phyloP scores from a whole-genome alignment of 345 rosid species.

The Pistacia atlantica region DNA sequence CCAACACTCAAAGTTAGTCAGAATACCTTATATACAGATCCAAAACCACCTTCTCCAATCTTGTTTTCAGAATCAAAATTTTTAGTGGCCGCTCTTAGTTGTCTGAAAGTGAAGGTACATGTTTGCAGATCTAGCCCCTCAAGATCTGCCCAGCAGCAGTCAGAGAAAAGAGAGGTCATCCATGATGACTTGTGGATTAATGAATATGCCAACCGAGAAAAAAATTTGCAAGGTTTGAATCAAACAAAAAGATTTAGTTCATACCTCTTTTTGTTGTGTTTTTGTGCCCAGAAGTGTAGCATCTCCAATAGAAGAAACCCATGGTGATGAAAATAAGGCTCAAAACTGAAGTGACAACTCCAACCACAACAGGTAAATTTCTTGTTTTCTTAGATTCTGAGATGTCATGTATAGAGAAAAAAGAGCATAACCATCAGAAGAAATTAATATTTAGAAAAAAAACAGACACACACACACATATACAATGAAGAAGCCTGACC shows the following conservation, averaged over 20 bases:
- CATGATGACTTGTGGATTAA: not conserved
- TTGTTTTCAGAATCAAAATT: conserved; percentile 40
- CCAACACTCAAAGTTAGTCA: not conserved
- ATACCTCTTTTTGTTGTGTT: conserved; percentile 23
- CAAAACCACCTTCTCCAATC: conserved; percentile 59
- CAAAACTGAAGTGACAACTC: conserved; percentile 12
- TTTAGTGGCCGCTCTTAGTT: conserved; percentile 45
- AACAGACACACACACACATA: not conserved
- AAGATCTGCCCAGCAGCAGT: conserved; percentile 6
- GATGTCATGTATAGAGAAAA: not conserved
- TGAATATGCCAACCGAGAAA: not conserved
- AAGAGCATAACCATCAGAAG: not conserved
- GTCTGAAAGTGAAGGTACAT: conserved; percentile 38
- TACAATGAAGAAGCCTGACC: not conserved
- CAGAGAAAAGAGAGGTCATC: not conserved
- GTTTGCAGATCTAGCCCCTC: conserved; percentile 38
- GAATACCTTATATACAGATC: conserved; percentile 47
- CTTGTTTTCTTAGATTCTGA: not conserved
- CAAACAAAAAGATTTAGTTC: not conserved
- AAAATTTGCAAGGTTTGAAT: not conserved
- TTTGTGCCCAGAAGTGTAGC: not conserved
- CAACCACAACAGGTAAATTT: conserved; percentile 6
- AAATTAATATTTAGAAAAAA: not conserved
- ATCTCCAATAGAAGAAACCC: conserved; percentile 26
- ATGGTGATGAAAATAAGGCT: conserved; percentile 9